A percentile compares a stretch with the other conserved stretches of the same genome.
phyloP scores from a whole-genome alignment of 805 yeast species.

The Hanseniaspora lindneri region DNA sequence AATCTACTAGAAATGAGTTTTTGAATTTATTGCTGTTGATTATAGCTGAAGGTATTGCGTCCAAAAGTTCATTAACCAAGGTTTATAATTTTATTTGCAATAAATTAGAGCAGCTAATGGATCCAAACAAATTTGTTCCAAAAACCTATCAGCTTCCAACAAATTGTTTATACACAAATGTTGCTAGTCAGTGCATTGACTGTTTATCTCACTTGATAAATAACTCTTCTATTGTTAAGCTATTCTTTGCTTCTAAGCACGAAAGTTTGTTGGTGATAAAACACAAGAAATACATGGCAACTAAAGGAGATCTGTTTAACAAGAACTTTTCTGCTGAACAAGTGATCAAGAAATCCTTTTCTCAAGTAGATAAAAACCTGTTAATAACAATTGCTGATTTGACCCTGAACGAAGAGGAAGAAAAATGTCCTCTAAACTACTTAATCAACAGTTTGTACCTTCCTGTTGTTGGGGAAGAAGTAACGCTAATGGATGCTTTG shows the following conservation, averaged over 20 bases:
- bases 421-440: slow-evolving; percentile 61
- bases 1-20: slow-evolving; percentile 66
- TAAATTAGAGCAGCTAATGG: slow-evolving; percentile 24
- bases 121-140: slow-evolving; percentile 16
- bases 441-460: slow-evolving; percentile 52
- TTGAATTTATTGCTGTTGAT: slow-evolving; percentile 55
- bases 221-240: slow-evolving; percentile 52
- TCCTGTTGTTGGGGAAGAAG: slow-evolving; percentile 55
- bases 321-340: slow-evolving; percentile 22
- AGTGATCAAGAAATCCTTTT: neutral
- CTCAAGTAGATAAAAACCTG: neutral
- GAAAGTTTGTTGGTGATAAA: slow-evolving; percentile 37
- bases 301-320: slow-evolving; percentile 22
- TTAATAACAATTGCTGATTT: neutral
- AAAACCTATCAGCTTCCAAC: slow-evolving; percentile 22
- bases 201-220: slow-evolving; percentile 61
- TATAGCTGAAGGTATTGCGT: slow-evolving; percentile 61
- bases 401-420: slow-evolving; percentile 14
- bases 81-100: slow-evolving; percentile 46
- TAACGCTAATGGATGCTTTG: slow-evolving; percentile 60
- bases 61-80: slow-evolving; percentile 48
- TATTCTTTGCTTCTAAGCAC: slow-evolving; percentile 70
- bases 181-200: slow-evolving; percentile 69
- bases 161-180: slow-evolving; percentile 53
- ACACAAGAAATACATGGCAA: slow-evolving; percentile 28